Evolutionary conservation across 106 monocot species (phyloP).

Genomic region (Allium fistulosum): DNA sequence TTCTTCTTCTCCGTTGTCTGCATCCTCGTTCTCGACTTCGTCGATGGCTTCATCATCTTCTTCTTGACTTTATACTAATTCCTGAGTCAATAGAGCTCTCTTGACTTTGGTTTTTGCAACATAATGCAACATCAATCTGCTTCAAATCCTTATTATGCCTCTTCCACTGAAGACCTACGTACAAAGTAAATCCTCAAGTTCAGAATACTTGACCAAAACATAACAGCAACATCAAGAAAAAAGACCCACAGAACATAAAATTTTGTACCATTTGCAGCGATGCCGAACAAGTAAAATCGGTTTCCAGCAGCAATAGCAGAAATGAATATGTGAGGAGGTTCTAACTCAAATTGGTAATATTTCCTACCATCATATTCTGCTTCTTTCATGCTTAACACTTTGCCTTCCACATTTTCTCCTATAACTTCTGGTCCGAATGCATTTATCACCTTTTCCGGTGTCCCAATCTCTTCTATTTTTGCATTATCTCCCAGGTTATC

Average conservation of each 20-base stretch:
- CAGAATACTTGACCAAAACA: not conserved
- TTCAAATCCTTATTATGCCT: slow-evolving; percentile 67
- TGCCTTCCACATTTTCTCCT: slow-evolving; percentile 93
- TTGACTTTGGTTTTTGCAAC: no score
- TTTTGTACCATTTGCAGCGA: slow-evolving; percentile 65
- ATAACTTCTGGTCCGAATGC: slow-evolving; percentile 95
- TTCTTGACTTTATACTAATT: no score
- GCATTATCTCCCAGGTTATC: slow-evolving; percentile 58
- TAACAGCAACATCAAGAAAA: not conserved
- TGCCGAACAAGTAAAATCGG: slow-evolving; percentile 73
- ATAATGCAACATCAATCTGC: no score
- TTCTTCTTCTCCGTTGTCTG: no score
- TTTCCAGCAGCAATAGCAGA: slow-evolving; percentile 94
- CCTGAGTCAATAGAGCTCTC: no score
- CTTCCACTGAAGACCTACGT: slow-evolving; percentile 98
- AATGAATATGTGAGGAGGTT: slow-evolving; percentile 80
- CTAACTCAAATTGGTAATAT: slow-evolving; percentile 84
- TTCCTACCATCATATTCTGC: slow-evolving; percentile 64
- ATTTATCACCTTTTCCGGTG: slow-evolving; percentile 76
- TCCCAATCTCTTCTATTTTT: slow-evolving; percentile 62
- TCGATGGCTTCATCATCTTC: no score
- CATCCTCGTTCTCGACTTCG: no score
- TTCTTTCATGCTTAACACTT: slow-evolving; percentile 55
- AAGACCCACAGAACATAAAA: no score
- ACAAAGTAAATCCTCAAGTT: not conserved